Conservation (phyloP, 2,329 filamentous ascomycete genomes). For the Beauveria rudraprayagi region DNA sequence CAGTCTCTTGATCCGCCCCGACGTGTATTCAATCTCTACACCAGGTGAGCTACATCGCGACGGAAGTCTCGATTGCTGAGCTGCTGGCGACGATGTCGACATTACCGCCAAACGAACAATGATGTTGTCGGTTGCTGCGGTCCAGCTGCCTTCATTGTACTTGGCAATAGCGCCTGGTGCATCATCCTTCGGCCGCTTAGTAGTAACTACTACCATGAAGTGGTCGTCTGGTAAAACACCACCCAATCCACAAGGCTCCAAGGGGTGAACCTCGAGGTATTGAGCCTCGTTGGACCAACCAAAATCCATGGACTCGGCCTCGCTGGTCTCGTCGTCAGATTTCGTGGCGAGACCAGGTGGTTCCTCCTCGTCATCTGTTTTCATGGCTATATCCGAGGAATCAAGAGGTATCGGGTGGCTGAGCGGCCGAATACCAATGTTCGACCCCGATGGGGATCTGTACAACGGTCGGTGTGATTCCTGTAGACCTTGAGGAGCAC, state of each 20-base stretch:
- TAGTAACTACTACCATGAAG: conserved; percentile 49
- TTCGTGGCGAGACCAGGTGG: conserved; percentile 26
- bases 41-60: conserved; percentile 1
- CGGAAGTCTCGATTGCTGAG: not conserved
- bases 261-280: conserved; percentile 26
- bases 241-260: conserved; percentile 52
- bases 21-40: conserved; percentile 39
- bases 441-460: conserved; percentile 45
- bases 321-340: conserved; percentile 27
- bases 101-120: conserved; percentile 33
- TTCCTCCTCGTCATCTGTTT: conserved; percentile 22
- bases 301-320: conserved; percentile 35
- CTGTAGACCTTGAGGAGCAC: conserved; percentile 17
- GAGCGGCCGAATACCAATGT: conserved; percentile 40
- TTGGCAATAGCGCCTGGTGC: not conserved
- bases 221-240: conserved; percentile 57
- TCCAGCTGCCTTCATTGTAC: conserved; percentile 14
- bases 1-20: conserved; percentile 33
- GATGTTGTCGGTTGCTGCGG: conserved; percentile 32
- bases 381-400: conserved; percentile 19
- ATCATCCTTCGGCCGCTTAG: conserved; percentile 32
- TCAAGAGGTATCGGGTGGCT: conserved; percentile 20
- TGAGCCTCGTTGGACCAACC: conserved; percentile 38
- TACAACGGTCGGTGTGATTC: conserved; percentile 20
- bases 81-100: conserved; percentile 30